Evolutionary conservation across 75 land plant genomes (phyloP).

Genomic region (Pinus albicaulis): DNA sequence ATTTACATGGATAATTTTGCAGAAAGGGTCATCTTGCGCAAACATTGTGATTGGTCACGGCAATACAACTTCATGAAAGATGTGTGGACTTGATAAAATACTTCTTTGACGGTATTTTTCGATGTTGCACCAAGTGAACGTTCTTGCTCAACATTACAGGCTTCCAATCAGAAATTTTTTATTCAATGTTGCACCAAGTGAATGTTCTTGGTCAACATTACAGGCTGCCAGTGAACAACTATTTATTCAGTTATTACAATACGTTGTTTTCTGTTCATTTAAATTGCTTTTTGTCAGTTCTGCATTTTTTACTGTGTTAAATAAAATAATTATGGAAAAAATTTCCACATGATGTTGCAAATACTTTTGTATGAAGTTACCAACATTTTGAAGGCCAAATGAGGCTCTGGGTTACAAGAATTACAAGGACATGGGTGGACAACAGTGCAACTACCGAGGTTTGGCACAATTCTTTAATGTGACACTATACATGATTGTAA

Average conservation of each 20-base stretch:
- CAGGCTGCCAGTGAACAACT: slow-evolving; percentile 58
- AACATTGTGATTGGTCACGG: slow-evolving; percentile 92
- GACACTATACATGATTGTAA: background rate
- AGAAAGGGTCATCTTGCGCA: slow-evolving; percentile 89
- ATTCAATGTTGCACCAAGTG: too few relatives aligned
- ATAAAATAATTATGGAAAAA: background rate
- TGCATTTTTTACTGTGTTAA: background rate
- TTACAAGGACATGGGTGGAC: slow-evolving; percentile 86
- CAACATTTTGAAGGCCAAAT: slow-evolving; percentile 78
- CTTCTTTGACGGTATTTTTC: slow-evolving; percentile 87
- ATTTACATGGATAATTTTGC: slow-evolving; percentile 21
- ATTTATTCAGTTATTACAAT: slow-evolving; percentile 83
- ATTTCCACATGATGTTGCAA: background rate
- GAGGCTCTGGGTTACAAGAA: slow-evolving; percentile 76
- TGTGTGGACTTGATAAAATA: slow-evolving; percentile 97
- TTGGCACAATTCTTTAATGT: background rate
- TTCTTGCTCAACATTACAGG: slow-evolving; percentile 41
- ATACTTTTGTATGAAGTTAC: slow-evolving; percentile 39
- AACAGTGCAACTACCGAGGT: slow-evolving; percentile 72
- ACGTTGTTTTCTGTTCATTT: slow-evolving; percentile 14
- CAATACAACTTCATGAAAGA: slow-evolving; percentile 83
- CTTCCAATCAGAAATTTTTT: background rate
- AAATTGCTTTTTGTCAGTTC: background rate
- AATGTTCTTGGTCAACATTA: too few relatives aligned
- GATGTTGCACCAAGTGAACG: slow-evolving; percentile 75